These are phyloP conservation scores for Ascoidea rubescens DNA, from an alignment of 805 yeast species.

Conservation along the genomic window DNA sequence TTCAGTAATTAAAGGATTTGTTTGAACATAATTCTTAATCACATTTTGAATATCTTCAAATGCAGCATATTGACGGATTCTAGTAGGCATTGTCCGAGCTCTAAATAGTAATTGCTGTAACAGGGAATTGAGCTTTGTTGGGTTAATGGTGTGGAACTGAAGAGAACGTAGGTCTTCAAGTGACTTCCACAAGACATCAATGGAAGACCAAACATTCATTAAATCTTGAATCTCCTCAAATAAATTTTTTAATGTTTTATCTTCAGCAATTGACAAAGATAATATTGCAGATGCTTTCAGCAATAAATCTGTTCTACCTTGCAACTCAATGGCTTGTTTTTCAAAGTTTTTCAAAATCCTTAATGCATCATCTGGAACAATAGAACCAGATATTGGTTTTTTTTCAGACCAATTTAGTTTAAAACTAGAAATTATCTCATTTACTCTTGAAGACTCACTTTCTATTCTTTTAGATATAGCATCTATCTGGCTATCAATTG, in stretches of 20 bases:
- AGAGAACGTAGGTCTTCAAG: constrained; percentile 26
- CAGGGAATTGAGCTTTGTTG: constrained; percentile 27
- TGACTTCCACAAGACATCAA: constrained; percentile 35
- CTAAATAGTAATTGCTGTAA: constrained; percentile 35
- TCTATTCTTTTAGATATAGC: constrained; percentile 26
- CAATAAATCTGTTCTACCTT: constrained; percentile 12
- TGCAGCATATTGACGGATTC: constrained; percentile 54
- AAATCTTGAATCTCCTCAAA: constrained; percentile 40
- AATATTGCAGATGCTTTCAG: constrained; percentile 21
- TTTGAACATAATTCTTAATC: constrained; percentile 26
- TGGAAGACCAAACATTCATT: constrained; percentile 47
- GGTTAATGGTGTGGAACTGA: constrained; percentile 36
- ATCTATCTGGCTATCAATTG: constrained; percentile 29
- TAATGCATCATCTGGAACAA: constrained; percentile 31
- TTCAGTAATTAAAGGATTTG: constrained; percentile 25
- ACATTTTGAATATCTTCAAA: constrained; percentile 40
- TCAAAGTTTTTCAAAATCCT: constrained; percentile 21
- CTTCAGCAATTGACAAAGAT: constrained; percentile 18
- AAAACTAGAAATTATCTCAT: constrained; percentile 18
- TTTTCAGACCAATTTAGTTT: constrained; percentile 32
- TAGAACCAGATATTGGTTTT: constrained; percentile 30
- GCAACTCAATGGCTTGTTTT: constrained; percentile 7
- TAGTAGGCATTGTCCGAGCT: constrained; percentile 39
- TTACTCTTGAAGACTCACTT: constrained; percentile 24
- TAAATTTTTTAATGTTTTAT: constrained; percentile 18